These are phyloP conservation scores for Venturia nashicola DNA, from an alignment of 2,329 filamentous ascomycete species.

Conservation along the genomic window DNA sequence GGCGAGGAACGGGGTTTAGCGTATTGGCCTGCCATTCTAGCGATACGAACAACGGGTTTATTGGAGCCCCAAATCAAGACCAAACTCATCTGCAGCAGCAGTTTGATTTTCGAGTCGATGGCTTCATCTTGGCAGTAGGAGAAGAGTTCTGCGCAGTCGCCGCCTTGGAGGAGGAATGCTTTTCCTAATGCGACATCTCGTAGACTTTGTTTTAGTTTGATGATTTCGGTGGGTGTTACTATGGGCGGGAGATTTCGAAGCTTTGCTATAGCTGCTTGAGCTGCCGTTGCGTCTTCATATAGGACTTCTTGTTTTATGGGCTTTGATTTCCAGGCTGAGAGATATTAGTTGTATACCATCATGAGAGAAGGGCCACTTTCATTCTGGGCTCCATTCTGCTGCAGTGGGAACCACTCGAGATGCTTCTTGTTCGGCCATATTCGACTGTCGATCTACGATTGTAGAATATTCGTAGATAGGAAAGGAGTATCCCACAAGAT, in stretches of 20 bases:
- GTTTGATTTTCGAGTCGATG: conserved; percentile 94
- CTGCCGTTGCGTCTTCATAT: conserved; percentile 51
- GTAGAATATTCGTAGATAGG: background rate
- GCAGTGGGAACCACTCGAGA: background rate
- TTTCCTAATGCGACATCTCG: conserved; percentile 81
- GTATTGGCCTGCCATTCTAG: conserved; percentile 93
- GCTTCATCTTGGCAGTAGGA: conserved; percentile 84
- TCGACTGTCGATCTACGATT: background rate
- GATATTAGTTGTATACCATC: background rate
- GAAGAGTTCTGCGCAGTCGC: conserved; percentile 94
- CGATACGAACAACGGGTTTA: conserved; percentile 81
- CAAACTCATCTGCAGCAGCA: conserved; percentile 92
- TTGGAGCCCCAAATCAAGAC: conserved; percentile 82
- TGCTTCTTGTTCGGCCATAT: background rate
- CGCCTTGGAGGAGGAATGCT: conserved; percentile 88
- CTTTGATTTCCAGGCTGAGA: conserved; percentile 58
- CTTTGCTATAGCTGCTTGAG: conserved; percentile 49
- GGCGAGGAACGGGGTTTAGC: conserved; percentile 89
- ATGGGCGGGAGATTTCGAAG: conserved; percentile 62
- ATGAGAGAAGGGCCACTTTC: background rate
- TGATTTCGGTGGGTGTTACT: conserved; percentile 70
- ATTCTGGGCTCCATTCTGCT: background rate
- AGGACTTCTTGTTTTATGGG: conserved; percentile 66
- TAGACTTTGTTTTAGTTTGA: conserved; percentile 63
- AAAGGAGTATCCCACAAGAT: no score